phyloP scores from a whole-genome alignment of 495 filamentous ascomycete genomes.

The Lindgomyces ingoldianus region DNA sequence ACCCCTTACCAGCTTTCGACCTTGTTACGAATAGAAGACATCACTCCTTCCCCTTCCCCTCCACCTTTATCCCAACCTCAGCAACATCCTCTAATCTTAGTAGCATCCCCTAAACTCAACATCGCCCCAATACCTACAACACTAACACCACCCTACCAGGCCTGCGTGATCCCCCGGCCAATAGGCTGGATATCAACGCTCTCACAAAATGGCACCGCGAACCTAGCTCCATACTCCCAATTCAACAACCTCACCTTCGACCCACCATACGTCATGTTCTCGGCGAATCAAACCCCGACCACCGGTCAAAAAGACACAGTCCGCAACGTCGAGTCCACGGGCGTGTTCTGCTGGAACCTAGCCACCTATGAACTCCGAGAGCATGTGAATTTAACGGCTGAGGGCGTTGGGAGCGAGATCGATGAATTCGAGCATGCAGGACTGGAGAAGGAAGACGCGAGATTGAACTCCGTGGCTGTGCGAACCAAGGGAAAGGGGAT shows the following conservation, averaged over 20 bases:
- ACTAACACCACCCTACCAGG: conserved; percentile 30
- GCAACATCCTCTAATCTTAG: not conserved
- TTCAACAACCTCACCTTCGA: conserved; percentile 65
- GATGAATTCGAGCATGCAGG: conserved; percentile 57
- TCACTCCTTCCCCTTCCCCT: too few relatives aligned
- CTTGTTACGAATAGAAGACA: too few relatives aligned
- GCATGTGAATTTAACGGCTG: conserved; percentile 54
- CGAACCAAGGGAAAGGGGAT: conserved; percentile 33
- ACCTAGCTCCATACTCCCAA: conserved; percentile 60
- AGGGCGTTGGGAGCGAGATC: conserved; percentile 47
- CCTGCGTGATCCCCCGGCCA: conserved; percentile 47
- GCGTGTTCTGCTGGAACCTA: conserved; percentile 60
- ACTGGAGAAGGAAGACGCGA: conserved; percentile 51
- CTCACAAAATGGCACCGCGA: conserved; percentile 42
- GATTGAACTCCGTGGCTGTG: conserved; percentile 27
- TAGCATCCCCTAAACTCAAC: not conserved
- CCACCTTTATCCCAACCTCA: not conserved
- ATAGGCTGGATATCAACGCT: conserved; percentile 49
- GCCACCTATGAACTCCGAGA: conserved; percentile 57
- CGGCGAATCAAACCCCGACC: conserved; percentile 52
- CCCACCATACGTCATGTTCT: conserved; percentile 61
- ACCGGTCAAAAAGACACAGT: conserved; percentile 55
- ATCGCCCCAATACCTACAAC: conserved; percentile 2
- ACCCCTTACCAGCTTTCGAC: not conserved
- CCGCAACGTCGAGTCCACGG: conserved; percentile 55